Evolutionary conservation across 2,329 filamentous ascomycete genomes (phyloP), one percentile per base, ranked within the genome.

Genomic region (Ophiostoma sp.): DNA sequence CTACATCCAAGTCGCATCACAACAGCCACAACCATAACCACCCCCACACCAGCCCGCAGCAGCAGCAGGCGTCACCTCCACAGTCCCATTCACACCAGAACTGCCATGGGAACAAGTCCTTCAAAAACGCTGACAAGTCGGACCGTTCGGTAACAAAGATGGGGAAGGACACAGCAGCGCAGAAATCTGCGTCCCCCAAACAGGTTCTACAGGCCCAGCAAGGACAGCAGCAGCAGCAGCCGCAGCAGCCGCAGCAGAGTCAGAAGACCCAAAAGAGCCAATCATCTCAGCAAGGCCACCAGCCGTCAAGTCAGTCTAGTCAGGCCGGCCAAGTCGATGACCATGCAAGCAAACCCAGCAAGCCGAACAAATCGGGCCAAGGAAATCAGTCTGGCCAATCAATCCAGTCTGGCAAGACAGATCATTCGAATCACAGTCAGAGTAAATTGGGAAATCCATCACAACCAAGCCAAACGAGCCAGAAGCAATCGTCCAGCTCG

Each of bases 71-170:
- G 36, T 39, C 69, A 27, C 65, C 66, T 39, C 41, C 71, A 13
- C 72, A 69, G 62, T n/a, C 71, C 15, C 67, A 71, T 11, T 60
- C 68, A 68, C 72, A 52, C 33, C 74, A 71, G 70, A 85, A 82
- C 82, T 84, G 85, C 83, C 83, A 87, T 90, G 87, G 87, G 87
- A 88, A 84, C 85, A 87, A 84, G 80, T 80, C 82, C 77, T 79
- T 83, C 76, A 84, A 84, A 75, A 82, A 79, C 78, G 81, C 81
- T 76, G 86, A 85, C 77, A 87, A 87, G 84, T 81, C 82, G 81
- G 86, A 85, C 80, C 85, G 86, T 77, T 82, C 83, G 83, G 84
- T 84, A 83, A 84, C 87, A 83, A 83, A 85, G 79, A 80, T 77
- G 74, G 77, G 83, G 76, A 87, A 86, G 80, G 86, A 87, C 75